A percentile compares a stretch with the other conserved stretches of the same genome.
phyloP scores from a whole-genome alignment of 2,329 filamentous ascomycete genomes.

The Corinectria fuckeliana region DNA sequence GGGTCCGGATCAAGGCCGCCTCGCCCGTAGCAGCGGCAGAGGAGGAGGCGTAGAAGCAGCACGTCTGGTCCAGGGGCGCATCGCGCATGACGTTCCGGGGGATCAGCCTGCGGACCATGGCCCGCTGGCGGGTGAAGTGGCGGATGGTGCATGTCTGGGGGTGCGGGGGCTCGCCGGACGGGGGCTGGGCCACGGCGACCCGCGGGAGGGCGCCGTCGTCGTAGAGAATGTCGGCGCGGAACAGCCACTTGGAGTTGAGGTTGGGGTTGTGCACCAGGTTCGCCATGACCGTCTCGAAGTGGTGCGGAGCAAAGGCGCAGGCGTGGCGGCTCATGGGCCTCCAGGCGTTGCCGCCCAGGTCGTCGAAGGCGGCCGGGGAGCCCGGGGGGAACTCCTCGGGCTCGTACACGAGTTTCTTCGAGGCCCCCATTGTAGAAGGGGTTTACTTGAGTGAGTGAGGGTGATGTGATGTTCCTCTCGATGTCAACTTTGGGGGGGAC shows the following conservation, averaged over 20 bases:
- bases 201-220: slow-evolving; percentile 40
- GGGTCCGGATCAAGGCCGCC: slow-evolving; percentile 39
- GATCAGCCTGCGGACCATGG: slow-evolving; percentile 77
- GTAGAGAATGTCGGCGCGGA: slow-evolving; percentile 75
- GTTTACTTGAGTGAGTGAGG: too few relatives aligned
- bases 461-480: too few relatives aligned
- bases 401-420: slow-evolving; percentile 36
- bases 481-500: neutral
- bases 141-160: slow-evolving; percentile 28
- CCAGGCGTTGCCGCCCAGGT: slow-evolving; percentile 49
- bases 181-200: neutral
- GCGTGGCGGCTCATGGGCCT: slow-evolving; percentile 59
- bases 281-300: slow-evolving; percentile 72
- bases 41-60: slow-evolving; percentile 66
- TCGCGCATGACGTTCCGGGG: slow-evolving; percentile 84
- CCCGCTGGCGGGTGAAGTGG: slow-evolving; percentile 57
- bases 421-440: slow-evolving; percentile 23
- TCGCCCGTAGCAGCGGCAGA: slow-evolving; percentile 13
- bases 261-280: slow-evolving; percentile 83
- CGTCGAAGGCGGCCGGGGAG: slow-evolving; percentile 37
- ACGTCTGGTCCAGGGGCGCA: slow-evolving; percentile 79
- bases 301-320: slow-evolving; percentile 67
- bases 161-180: neutral
- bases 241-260: slow-evolving; percentile 77
- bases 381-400: slow-evolving; percentile 39